These are phyloP conservation scores for Yamadazyma buinensis DNA, from an alignment of 1,139 yeast species.

Conservation along the genomic window DNA sequence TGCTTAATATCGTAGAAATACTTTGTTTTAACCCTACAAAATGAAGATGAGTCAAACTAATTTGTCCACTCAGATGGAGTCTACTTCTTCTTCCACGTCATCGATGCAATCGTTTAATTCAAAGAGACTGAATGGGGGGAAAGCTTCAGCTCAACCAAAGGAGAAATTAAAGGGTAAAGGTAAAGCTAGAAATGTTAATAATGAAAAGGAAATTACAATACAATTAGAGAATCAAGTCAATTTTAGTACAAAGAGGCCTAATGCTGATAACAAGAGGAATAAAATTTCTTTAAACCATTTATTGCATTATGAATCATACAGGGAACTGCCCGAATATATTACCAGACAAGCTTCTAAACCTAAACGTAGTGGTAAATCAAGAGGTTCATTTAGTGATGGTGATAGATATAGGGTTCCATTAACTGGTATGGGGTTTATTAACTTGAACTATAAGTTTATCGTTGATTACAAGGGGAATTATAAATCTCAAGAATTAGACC, in stretches of 20 bases:
- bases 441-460: constrained; percentile 80
- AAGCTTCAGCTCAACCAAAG: not conserved
- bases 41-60: constrained; percentile 7
- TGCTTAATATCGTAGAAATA: too few relatives aligned
- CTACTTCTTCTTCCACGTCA: constrained; percentile 4
- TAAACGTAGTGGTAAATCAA: constrained; percentile 14
- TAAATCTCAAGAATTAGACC: constrained; percentile 57
- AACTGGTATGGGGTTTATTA: constrained; percentile 72
- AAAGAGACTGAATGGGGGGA: not conserved
- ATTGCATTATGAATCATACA: constrained; percentile 55
- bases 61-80: constrained; percentile 2
- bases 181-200: not conserved
- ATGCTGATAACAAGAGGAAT: constrained; percentile 39
- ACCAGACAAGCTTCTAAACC: constrained; percentile 16
- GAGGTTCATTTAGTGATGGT: constrained; percentile 11
- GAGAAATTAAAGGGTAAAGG: not conserved
- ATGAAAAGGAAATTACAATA: constrained; percentile 4
- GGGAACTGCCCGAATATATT: constrained; percentile 46
- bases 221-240: constrained; percentile 7
- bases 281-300: constrained; percentile 62
- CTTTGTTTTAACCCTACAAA: too few relatives aligned
- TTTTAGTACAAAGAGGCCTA: constrained; percentile 8
- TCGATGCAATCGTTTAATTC: not conserved
- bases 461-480: constrained; percentile 62
- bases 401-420: constrained; percentile 29